Evolutionary conservation across 768 basidiomycete genomes (phyloP), one percentile per base, ranked within the genome.

Genomic region (Suillus spraguei): DNA sequence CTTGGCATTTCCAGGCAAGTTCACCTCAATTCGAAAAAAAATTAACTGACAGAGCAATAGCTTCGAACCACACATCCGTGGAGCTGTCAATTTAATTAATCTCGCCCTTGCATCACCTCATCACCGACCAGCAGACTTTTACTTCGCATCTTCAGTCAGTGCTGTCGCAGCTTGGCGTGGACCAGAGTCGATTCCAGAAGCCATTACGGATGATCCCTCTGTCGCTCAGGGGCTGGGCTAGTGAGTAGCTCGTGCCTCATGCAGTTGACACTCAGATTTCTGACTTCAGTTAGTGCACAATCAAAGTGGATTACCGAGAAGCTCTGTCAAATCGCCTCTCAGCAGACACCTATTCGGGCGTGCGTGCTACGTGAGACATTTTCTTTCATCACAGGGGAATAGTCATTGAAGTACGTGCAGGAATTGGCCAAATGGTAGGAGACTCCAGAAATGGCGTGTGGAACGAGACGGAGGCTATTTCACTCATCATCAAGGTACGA

Each of bases 351-450:
- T 11, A 64, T 73, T 59, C 55, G 60, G 10, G 63, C 71, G 2
- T 64, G 63, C 3, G 52, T 74, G 33, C 60, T 73, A 8, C 66
- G 71, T 73, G 61, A 63, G 68, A 64, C 9, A 20, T 61, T 6
- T 55, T 14, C 17, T 20, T 1, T 14, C n/a, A 32, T n/a, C 9
- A 35, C 33, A 4, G 9, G 42, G 2, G 11, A 28, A 17, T 24
- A 53, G 61, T 65, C 78, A 2, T 66, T 16, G 76, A 77, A 22
- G 78, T 75, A 17, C 76, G 80, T 1, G 63, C 83, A 63, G 72
- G 84, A 16, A 83, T 86, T n/a, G 84, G 85, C 4, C 85, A 86
- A 65, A 79, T 86, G 74, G 84, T 82, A 3, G 84, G 84, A 1
- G 83, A 86, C 64, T 78, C 82, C 24, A 62, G 50, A 42, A 76